Base-by-base conservation (phyloP, 164 flowering plant species). In the Warburgia ugandensis region DNA sequence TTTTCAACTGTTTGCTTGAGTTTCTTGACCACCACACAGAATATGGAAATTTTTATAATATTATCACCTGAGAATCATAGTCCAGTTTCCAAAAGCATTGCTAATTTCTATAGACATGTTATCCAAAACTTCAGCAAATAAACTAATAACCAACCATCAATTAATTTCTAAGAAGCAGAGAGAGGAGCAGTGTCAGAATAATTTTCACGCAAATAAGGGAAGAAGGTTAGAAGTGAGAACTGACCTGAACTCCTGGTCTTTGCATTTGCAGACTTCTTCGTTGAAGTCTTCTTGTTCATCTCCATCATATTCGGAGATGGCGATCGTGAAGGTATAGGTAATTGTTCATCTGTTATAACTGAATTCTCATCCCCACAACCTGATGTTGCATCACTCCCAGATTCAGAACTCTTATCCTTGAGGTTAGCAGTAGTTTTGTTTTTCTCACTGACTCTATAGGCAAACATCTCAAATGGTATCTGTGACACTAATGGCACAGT, bases 401-500 rank as follows among this genome's bases (percentile, higher is more conserved):
- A 82, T 61, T 77, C 81, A 0, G 89, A 83, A 37, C 62, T 62
- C 65, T 60, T 68, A 0, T 70, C 73, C 51, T 61, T 69, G 20
- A 50, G 22, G 37, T 50, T 67, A 6, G 54, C 16, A 54, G 43
- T 38, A 2, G 50, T 51, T 64, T 67, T 83, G 51, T 81, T 88
- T 63, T 65, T 83, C 76, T 86, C 94, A 5, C 63, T 27, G 7
- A 83, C 62, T 54, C 72, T 77, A 57, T 77, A 87, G 54, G 76
- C 69, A 58, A 87, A 87, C 83, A 87, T 78, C 55, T 91, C 80
- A 52, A 83, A 87, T 45, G 98, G 98, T 27, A 91, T 79, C 44
- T 78, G 78, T 5, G 78, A 66, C 0, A 84, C 77, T 10, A 81
- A 59, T 3, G 55, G 14, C 7, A 47, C 42, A 17, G 37, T n/a